Evolutionary conservation across 2,329 filamentous ascomycete genomes (phyloP).

Genomic region (Orbilia brochopaga): DNA sequence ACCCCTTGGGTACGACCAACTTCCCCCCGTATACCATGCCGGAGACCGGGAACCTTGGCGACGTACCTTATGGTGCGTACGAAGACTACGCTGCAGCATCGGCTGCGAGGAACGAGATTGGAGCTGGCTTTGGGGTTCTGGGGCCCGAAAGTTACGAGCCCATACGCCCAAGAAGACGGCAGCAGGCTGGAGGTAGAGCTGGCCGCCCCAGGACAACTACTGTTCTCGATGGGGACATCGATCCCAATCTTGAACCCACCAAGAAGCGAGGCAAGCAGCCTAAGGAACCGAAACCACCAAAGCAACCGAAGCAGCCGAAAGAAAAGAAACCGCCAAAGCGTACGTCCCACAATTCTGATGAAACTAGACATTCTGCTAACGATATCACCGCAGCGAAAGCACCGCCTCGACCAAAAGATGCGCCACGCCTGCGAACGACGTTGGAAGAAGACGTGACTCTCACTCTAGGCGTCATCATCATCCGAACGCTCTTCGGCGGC

Average conservation of each 20-base stretch:
- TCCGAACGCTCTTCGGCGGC: constrained; percentile 45
- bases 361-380: constrained; percentile 3
- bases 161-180: constrained; percentile 22
- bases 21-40: constrained; percentile 42
- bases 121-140: constrained; percentile 16
- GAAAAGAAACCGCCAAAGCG: constrained; percentile 25
- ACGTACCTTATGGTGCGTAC: constrained; percentile 13
- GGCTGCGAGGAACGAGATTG: constrained; percentile 28
- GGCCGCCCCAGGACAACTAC: constrained; percentile 18
- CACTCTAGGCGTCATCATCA: constrained; percentile 45
- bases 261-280: constrained; percentile 5
- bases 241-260: constrained; percentile 26
- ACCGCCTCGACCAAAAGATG: constrained; percentile 37
- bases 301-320: constrained; percentile 13
- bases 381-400: constrained; percentile 13
- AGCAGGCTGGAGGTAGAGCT: constrained; percentile 41
- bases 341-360: constrained; percentile 2
- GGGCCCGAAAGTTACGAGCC: constrained; percentile 8
- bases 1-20: constrained; percentile 24
- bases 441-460: constrained; percentile 48
- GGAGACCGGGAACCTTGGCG: constrained; percentile 23
- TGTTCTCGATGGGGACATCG: constrained; percentile 32
- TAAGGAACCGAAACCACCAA: constrained; percentile 23
- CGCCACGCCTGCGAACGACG: constrained; percentile 44
- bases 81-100: constrained; percentile 31